These are phyloP conservation scores for Candida michaelii DNA, from an alignment of 805 yeast species.

Conservation along the genomic window DNA sequence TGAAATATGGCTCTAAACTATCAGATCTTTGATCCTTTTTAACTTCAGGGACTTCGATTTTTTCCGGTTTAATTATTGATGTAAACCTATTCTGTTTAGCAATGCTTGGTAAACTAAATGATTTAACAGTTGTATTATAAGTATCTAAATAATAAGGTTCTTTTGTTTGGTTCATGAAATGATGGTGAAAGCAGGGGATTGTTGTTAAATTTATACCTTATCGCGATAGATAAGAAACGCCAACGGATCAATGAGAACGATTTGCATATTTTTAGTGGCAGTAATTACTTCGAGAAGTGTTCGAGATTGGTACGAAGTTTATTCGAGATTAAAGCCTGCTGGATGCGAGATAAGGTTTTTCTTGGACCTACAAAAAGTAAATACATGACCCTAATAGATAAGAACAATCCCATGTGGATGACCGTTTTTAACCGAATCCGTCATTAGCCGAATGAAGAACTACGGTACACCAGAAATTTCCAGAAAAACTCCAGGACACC, in stretches of 20 bases:
- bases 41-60: conserved; percentile 1
- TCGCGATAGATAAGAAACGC: conserved; percentile 3
- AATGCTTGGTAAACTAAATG: conserved; percentile 14
- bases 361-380: too few relatives aligned
- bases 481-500: not conserved
- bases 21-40: conserved; percentile 11
- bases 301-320: too few relatives aligned
- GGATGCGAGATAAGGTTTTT: not conserved
- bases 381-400: not conserved
- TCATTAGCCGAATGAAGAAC: not conserved
- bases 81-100: conserved; percentile 14
- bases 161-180: conserved; percentile 8
- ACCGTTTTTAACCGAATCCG: not conserved
- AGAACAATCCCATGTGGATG: not conserved
- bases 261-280: not conserved
- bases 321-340: not conserved
- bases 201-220: not conserved
- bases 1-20: conserved; percentile 17
- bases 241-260: not conserved
- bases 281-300: not conserved
- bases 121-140: conserved; percentile 16
- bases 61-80: conserved; percentile 6
- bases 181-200: not conserved
- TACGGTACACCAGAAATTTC: not conserved
- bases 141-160: conserved; percentile 19